Conservation (phyloP, 805 yeast species). For the Yarrowia hollandica region DNA sequence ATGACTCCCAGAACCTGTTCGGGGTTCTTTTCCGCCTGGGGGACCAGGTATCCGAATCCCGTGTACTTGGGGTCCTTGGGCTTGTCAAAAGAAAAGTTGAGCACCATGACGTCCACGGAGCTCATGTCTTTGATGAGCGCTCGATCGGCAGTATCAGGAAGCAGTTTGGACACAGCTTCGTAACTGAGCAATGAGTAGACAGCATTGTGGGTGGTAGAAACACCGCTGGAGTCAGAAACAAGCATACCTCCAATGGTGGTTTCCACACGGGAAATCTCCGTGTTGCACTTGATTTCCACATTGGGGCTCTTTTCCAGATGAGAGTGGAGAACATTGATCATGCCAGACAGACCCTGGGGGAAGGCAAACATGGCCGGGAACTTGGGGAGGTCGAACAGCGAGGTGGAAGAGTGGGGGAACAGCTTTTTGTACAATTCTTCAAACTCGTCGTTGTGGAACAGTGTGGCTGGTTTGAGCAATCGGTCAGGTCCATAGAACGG, state of each 20-base stretch:
- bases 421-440: conserved; percentile 36
- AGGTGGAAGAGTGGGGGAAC: conserved; percentile 27
- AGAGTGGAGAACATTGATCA: conserved; percentile 4
- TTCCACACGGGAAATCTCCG: background rate
- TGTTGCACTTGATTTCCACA: conserved; percentile 9
- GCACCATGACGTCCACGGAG: conserved; percentile 60
- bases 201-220: background rate
- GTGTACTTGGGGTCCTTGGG: conserved; percentile 43
- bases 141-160: conserved; percentile 27
- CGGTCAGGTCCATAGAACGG: conserved; percentile 57
- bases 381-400: background rate
- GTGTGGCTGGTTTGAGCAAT: conserved; percentile 41
- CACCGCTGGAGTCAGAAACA: background rate
- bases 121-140: conserved; percentile 48
- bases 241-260: conserved; percentile 14
- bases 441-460: conserved; percentile 35
- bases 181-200: conserved; percentile 35
- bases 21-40: conserved; percentile 53
- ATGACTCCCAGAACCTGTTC: conserved; percentile 78
- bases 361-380: conserved; percentile 30
- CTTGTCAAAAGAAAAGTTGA: conserved; percentile 49
- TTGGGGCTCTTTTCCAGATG: conserved; percentile 7
- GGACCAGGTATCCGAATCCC: conserved; percentile 91
- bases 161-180: conserved; percentile 29
- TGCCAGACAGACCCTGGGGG: conserved; percentile 13